A percentile compares a stretch with the other conserved stretches of the same genome.
Conservation (phyloP, 2,329 filamentous ascomycete species). For the Tolypocladium ovalisporum region DNA sequence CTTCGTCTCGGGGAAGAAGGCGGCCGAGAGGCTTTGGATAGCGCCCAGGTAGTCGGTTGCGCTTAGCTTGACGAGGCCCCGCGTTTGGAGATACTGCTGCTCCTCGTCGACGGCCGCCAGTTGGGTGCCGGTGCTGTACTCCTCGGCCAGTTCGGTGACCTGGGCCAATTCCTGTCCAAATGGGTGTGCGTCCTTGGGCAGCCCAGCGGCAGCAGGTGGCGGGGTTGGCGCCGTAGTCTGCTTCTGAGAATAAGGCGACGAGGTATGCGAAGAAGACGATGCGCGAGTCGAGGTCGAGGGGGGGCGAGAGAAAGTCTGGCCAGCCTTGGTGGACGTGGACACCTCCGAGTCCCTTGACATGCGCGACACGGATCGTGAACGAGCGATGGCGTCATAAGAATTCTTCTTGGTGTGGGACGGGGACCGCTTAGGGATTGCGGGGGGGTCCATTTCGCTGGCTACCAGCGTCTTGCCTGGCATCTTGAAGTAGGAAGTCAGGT, state of each 20-base stretch:
- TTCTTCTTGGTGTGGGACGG: conserved; percentile 84
- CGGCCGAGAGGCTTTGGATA: conserved; percentile 57
- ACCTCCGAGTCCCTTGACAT: conserved; percentile 42
- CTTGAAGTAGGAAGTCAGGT: conserved; percentile 56
- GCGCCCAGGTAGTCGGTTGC: conserved; percentile 79
- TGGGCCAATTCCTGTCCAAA: conserved; percentile 87
- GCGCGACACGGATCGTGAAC: conserved; percentile 50
- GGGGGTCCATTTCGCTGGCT: conserved; percentile 25
- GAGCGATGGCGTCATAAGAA: conserved; percentile 61
- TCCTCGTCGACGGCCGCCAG: conserved; percentile 54
- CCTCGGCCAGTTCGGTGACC: conserved; percentile 86
- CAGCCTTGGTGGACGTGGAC: conserved; percentile 45
- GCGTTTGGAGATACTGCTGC: conserved; percentile 54
- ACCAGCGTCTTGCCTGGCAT: conserved; percentile 34
- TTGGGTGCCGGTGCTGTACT: conserved; percentile 57
- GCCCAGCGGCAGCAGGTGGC: conserved; percentile 23
- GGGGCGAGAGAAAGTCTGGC: conserved; percentile 44
- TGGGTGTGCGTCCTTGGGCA: conserved; percentile 45
- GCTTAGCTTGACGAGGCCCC: conserved; percentile 61
- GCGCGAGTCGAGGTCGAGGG: conserved; percentile 45
- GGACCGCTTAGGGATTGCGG: conserved; percentile 62
- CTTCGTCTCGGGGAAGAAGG: conserved; percentile 39
- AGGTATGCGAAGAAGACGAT: conserved; percentile 32
- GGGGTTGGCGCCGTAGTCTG: conserved; percentile 14
- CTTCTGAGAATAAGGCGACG: conserved; percentile 17